These are phyloP conservation scores for Neolentinus lepideus DNA, from an alignment of 1,284 basidiomycete species.

Conservation along the genomic window DNA sequence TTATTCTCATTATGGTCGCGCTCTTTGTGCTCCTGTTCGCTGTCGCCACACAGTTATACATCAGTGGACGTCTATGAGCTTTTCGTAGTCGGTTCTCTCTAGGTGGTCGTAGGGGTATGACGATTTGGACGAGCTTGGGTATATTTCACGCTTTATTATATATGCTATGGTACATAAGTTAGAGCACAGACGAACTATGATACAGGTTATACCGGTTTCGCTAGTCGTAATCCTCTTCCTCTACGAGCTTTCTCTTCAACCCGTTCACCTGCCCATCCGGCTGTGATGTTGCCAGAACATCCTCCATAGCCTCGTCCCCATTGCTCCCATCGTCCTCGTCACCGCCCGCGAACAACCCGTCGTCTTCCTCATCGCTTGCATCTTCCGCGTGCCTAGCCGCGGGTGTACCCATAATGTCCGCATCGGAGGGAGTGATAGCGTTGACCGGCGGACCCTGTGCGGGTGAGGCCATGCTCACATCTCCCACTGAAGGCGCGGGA, in stretches of 20 bases:
- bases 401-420: slow-evolving; percentile 46
- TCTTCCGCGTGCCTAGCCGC: slow-evolving; percentile 48
- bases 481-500: slow-evolving; percentile 16
- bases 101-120: neutral
- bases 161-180: slow-evolving; percentile 3
- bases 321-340: slow-evolving; percentile 68
- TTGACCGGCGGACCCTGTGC: slow-evolving; percentile 42
- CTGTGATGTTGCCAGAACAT: slow-evolving; percentile 44
- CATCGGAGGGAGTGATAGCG: slow-evolving; percentile 56
- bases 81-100: no score
- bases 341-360: slow-evolving; percentile 55
- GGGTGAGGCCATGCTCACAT: slow-evolving; percentile 5
- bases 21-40: slow-evolving; percentile 28
- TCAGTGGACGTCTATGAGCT: slow-evolving; percentile 7
- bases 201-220: slow-evolving; percentile 1
- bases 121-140: neutral
- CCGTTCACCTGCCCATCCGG: slow-evolving; percentile 43
- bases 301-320: slow-evolving; percentile 71
- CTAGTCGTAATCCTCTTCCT: slow-evolving; percentile 81
- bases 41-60: slow-evolving; percentile 23
- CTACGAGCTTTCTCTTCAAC: slow-evolving; percentile 69
- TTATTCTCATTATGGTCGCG: slow-evolving; percentile 25
- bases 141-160: slow-evolving; percentile 1
- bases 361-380: slow-evolving; percentile 54
- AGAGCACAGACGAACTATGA: slow-evolving; percentile 6